Percentiles rank a stretch among this genome's conserved stretches.
Conservation (phyloP, 495 filamentous ascomycete species). For the Daldinia childiae region DNA sequence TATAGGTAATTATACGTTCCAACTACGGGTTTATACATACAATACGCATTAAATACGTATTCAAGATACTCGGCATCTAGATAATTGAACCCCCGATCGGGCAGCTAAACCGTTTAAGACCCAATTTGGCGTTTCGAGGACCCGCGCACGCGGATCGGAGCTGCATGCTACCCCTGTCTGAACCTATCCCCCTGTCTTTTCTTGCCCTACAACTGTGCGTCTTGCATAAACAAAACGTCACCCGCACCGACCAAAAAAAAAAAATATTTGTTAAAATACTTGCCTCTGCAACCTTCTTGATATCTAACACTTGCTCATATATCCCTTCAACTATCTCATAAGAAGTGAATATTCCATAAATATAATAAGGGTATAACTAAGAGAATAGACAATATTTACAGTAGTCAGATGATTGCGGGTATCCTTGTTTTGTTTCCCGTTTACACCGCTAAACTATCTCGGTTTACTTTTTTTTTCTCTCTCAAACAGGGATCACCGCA, state of each 20-base stretch:
- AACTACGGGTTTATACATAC: neutral
- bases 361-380: neutral
- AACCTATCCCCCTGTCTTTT: conserved; percentile 9
- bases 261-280: neutral
- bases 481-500: neutral
- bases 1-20: neutral
- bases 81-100: neutral
- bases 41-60: neutral
- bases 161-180: conserved; percentile 5
- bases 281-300: neutral
- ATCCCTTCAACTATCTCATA: neutral
- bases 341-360: neutral
- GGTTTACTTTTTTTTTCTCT: neutral
- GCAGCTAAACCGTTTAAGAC: conserved; percentile 23
- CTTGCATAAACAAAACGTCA: conserved; percentile 14
- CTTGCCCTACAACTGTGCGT: conserved; percentile 3
- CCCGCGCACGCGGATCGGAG: conserved; percentile 23
- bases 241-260: neutral
- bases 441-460: neutral
- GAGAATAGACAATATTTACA: neutral
- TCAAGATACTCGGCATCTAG: neutral
- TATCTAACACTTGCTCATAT: neutral
- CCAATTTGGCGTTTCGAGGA: conserved; percentile 21
- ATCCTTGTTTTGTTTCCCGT: neutral
- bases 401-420: neutral